Evolutionary conservation across 148 eudicot genomes (phyloP), one percentile per base, ranked within the genome.

Genomic region (Arctostaphylos glauca): DNA sequence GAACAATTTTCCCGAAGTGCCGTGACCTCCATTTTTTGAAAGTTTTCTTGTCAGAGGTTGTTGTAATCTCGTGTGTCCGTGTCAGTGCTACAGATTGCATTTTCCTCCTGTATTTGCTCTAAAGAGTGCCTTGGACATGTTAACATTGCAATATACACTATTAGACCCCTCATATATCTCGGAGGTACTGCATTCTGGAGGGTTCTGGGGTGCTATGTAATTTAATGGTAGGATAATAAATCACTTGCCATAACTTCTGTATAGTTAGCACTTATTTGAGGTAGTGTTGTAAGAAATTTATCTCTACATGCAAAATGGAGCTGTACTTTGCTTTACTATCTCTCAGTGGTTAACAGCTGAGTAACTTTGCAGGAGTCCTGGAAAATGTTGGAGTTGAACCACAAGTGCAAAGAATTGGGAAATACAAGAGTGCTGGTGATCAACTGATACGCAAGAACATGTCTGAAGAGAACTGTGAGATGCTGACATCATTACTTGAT

Each of bases 381-480:
- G 98, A 96, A 89, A 94, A 96, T 83, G 90, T 88, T 60, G 98
- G 99, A 81, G 83, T 94, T 84, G 94, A 94, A 86, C 97, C 99
- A 49, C 99, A 96, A 88, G 94, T 96, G 81, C 90, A 93, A 86
- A 90, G 99, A 86, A 94, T 96, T 87, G 99, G 99, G 68, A 96
- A 96, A 87, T 96, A 93, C 79, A 94, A 96, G 89, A 96, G 95
- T 86, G 97, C 94, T 59, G 99, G 99, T 56, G 99, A 96, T 87
- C 98, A 92, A 85, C 95, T 96, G 78, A 82, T 86, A 14, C 94
- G 98, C 80, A 96, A 93, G 86, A 94, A 83, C 86, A 89, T 96
- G 80, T 94, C 99, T 73, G 90, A 92, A 82, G 98, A 92, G 84
- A 96, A 94, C 86, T 90, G 99, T 81, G 99, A 96, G 86, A 93